phyloP scores from a whole-genome alignment of 176 grass and related monocot species.

The Olyra latifolia region DNA sequence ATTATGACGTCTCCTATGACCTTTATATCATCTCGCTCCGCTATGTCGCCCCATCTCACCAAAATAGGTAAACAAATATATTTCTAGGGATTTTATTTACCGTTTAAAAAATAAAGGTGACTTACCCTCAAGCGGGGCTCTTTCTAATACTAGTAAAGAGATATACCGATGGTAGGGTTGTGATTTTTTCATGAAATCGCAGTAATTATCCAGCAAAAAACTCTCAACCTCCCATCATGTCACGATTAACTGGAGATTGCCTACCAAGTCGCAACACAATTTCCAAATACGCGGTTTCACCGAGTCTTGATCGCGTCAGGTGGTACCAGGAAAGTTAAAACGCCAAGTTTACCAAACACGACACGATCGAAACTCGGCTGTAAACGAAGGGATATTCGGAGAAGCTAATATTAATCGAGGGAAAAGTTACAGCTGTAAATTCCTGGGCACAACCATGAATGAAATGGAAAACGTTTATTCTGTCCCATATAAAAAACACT shows the following conservation, averaged over 20 bases:
- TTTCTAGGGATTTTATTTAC: too few relatives aligned
- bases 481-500: too few relatives aligned
- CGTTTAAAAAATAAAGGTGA: too few relatives aligned
- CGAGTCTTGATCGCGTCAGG: neutral
- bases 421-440: neutral
- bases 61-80: too few relatives aligned
- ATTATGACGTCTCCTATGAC: too few relatives aligned
- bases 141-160: too few relatives aligned
- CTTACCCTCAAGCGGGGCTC: too few relatives aligned
- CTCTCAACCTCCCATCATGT: neutral
- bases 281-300: constrained; percentile 18
- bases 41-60: too few relatives aligned
- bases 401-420: neutral
- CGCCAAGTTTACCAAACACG: neutral
- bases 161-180: too few relatives aligned
- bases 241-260: neutral
- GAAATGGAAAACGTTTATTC: neutral
- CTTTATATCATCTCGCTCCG: too few relatives aligned
- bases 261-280: neutral
- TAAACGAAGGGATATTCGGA: neutral
- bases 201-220: neutral
- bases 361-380: neutral
- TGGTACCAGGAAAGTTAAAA: neutral
- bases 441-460: neutral
- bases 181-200: too few relatives aligned